Percentiles rank a stretch among this genome's conserved stretches.
Conservation (phyloP, 148 eudicot species). For the Salicornia ramosissima region DNA sequence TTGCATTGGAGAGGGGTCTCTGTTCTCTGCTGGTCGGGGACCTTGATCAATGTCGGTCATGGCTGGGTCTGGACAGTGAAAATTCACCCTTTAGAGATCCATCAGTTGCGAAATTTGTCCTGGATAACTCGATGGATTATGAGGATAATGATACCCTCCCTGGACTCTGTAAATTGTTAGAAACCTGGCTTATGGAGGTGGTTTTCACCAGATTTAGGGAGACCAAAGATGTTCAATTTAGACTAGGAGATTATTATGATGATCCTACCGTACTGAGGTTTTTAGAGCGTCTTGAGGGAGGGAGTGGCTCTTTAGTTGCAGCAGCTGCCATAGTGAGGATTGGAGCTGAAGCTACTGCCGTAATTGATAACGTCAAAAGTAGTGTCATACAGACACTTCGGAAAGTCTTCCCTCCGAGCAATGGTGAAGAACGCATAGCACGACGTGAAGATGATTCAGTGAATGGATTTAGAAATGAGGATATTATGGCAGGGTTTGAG, state of each 20-base stretch:
- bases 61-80: constrained; percentile 85
- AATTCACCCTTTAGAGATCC: constrained; percentile 75
- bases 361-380: constrained; percentile 72
- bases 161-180: constrained; percentile 89
- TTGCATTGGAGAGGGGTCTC: constrained; percentile 90
- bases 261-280: constrained; percentile 86
- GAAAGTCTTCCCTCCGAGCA: constrained; percentile 76
- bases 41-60: constrained; percentile 82
- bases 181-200: constrained; percentile 96
- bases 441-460: constrained; percentile 36
- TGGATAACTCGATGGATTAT: constrained; percentile 71
- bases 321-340: constrained; percentile 94
- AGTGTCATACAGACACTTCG: constrained; percentile 75
- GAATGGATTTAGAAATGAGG: constrained; percentile 29
- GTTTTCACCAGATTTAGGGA: constrained; percentile 94
- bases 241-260: constrained; percentile 94
- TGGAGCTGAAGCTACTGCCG: constrained; percentile 93
- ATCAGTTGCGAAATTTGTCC: constrained; percentile 62
- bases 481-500: constrained; percentile 26
- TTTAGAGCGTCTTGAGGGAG: constrained; percentile 77
- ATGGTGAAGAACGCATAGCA: constrained; percentile 38
- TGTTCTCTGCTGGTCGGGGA: constrained; percentile 97
- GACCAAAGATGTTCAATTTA: constrained; percentile 56
- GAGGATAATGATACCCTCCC: constrained; percentile 74
- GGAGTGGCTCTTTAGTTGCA: constrained; percentile 82